Evolutionary conservation across 495 filamentous ascomycete species (phyloP), one percentile per base, ranked within the genome.

Genomic region (Lichenothelia convexa): DNA sequence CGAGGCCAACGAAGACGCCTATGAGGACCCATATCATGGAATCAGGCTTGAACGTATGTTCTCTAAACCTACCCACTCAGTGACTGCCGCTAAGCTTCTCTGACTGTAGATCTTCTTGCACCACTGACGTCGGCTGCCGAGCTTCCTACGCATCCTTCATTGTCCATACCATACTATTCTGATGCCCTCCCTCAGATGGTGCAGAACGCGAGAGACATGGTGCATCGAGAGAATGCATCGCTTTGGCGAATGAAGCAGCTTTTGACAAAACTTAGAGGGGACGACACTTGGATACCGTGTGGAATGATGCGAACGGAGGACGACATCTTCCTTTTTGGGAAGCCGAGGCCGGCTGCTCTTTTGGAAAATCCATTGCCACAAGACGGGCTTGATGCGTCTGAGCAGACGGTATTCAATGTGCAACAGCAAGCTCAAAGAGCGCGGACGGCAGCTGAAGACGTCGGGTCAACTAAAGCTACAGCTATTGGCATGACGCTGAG

Each of bases 91-190:
- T n/a, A n/a, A n/a, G n/a, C n/a, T n/a, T n/a, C n/a, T n/a, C n/a
- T n/a, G n/a, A n/a, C n/a, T n/a, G 16, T 49, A 93, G 87, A 80
- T 35, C 68, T 94, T 27, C 70, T 99, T 9, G 79, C 79, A 27
- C 89, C 89, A 18, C 59, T 95, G 35, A 91, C 83, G 36, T 68
- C 83, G 37, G 78, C 84, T 17, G 79, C 84, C 34, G 82, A 92
- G 53, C 67, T 99, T 21, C 73, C 81, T 3, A 65, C 58, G 24
- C 89, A 99, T 49, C 85, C 85, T 42, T 78, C 80, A 2, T 55
- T 93, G 35, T 84, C 84, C 21, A 67, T 74, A 46, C 70, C 86
- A 1, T 95, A 91, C 57, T 77, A 62, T 2, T 85, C 81, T 7
- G 74, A 72, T 40, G 78, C 79, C 3, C 66, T 99, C n/a, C 73